Percentiles rank a stretch among this genome's conserved stretches.
phyloP scores from a whole-genome alignment of 352 stramenopile species.

The Salisapilia sapeloensis region DNA sequence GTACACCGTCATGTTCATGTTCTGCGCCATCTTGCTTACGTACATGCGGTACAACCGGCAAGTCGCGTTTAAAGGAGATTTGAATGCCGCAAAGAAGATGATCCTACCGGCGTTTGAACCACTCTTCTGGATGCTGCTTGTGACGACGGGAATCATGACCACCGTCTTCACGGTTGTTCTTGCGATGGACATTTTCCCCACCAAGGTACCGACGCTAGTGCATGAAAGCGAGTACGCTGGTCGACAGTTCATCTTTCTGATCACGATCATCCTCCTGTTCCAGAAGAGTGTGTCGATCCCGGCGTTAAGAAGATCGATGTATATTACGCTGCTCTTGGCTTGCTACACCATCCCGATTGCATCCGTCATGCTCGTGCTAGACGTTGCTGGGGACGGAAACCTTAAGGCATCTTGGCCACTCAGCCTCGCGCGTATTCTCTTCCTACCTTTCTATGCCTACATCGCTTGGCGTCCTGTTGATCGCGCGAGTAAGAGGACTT shows the following conservation, averaged over 20 bases:
- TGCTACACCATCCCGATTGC: constrained; percentile 24
- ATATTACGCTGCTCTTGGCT: constrained; percentile 18
- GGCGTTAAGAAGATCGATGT: constrained; percentile 17
- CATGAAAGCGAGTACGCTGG: constrained; percentile 25
- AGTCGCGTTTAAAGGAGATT: constrained; percentile 21
- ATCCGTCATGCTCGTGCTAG: constrained; percentile 5
- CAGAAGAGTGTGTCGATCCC: constrained; percentile 50
- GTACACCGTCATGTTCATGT: constrained; percentile 38
- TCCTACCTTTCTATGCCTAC: constrained; percentile 15
- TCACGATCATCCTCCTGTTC: constrained; percentile 24
- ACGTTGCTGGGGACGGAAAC: neutral
- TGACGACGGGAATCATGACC: constrained; percentile 24
- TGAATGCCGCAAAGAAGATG: constrained; percentile 22
- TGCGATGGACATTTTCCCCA: constrained; percentile 17
- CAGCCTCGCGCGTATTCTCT: constrained; percentile 4
- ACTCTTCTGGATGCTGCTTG: constrained; percentile 20
- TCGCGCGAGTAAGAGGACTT: constrained; percentile 7
- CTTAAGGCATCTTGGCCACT: too few species aligned
- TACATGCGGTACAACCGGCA: constrained; percentile 31
- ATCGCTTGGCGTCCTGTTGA: constrained; percentile 11
- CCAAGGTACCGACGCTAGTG: constrained; percentile 9
- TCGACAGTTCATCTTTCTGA: constrained; percentile 35
- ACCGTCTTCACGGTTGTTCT: constrained; percentile 14
- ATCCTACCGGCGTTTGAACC: constrained; percentile 25
- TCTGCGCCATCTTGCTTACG: constrained; percentile 19